These are phyloP conservation scores for Trichopus zeylanicus DNA, from an alignment of 116 monocot genomes.

Conservation along the genomic window DNA sequence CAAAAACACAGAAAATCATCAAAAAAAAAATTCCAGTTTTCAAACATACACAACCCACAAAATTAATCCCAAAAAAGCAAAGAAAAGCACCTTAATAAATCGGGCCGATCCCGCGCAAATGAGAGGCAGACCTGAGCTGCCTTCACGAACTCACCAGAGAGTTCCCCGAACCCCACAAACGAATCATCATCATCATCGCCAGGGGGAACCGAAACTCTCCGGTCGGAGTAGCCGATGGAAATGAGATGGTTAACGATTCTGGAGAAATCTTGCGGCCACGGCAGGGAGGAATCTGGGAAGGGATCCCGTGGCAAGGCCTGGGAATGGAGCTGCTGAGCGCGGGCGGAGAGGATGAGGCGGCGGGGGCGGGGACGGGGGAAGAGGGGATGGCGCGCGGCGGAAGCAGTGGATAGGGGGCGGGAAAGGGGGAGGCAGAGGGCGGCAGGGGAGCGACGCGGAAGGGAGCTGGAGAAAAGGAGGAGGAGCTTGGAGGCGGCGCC, in stretches of 20 bases:
- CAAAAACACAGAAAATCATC: background rate
- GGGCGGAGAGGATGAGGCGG: background rate
- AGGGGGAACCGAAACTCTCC: background rate
- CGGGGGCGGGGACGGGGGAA: background rate
- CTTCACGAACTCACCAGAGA: constrained; percentile 41
- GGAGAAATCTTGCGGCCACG: constrained; percentile 47
- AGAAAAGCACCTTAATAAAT: constrained; percentile 44
- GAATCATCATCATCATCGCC: constrained; percentile 32
- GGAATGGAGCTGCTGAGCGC: background rate
- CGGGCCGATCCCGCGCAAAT: constrained; percentile 61
- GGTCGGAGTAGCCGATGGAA: constrained; percentile 16
- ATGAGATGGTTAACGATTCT: constrained; percentile 44
- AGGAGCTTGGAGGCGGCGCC: constrained; percentile 1
- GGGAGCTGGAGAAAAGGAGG: background rate
- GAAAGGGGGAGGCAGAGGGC: background rate
- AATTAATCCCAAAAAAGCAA: background rate
- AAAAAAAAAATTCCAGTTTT: background rate
- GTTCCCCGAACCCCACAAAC: constrained; percentile 8
- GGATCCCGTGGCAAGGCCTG: background rate
- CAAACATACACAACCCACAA: background rate
- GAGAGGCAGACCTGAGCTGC: constrained; percentile 32
- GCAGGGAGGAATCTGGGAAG: background rate
- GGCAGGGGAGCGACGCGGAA: background rate
- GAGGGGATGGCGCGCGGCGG: background rate
- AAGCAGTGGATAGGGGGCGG: background rate